phyloP scores from a whole-genome alignment of 2,329 filamentous ascomycete genomes.

The Botryotinia convoluta region DNA sequence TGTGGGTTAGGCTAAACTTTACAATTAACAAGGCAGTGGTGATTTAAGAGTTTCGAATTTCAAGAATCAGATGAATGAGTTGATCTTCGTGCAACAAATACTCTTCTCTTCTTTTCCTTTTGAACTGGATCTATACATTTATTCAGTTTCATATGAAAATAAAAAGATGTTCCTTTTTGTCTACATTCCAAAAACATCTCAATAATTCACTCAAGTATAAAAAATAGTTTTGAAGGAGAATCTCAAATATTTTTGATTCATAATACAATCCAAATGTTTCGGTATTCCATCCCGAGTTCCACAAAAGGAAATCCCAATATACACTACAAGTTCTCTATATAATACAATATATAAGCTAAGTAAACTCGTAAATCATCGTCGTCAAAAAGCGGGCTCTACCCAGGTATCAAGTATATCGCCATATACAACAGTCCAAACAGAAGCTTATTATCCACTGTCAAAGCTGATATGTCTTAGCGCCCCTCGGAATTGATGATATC shows the following conservation, averaged over 20 bases:
- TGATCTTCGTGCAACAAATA: too few relatives aligned
- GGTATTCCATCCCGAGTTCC: neutral
- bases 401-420: conserved; percentile 1
- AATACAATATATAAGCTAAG: neutral
- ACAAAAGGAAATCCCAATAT: neutral
- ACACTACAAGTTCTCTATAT: neutral
- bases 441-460: neutral
- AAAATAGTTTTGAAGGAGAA: neutral
- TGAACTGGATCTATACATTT: too few relatives aligned
- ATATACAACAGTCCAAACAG: neutral
- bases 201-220: neutral
- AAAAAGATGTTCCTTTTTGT: too few relatives aligned
- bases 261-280: neutral
- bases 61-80: neutral
- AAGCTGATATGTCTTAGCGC: neutral
- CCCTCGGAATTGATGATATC: conserved; percentile 16
- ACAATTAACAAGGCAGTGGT: neutral
- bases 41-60: neutral
- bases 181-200: too few relatives aligned
- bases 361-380: neutral
- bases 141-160: too few relatives aligned
- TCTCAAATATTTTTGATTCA: neutral
- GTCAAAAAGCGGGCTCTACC: neutral
- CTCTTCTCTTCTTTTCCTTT: too few relatives aligned
- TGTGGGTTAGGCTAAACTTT: neutral